Conservation (phyloP, 2,329 filamentous ascomycete species). For the Arthrobotrys megalospora region DNA sequence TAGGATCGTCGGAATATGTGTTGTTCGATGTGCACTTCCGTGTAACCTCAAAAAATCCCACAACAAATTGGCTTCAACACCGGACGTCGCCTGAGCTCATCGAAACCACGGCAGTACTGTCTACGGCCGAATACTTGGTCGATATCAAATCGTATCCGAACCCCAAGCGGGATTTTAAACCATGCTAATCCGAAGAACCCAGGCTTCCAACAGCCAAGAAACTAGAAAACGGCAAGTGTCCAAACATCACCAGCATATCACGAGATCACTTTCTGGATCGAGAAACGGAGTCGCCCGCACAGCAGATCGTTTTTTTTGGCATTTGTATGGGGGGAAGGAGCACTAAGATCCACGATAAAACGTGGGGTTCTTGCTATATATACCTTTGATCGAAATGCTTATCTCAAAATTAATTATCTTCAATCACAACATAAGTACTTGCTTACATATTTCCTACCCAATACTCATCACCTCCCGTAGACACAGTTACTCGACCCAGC, state of each 20-base stretch:
- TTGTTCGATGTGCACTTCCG: background rate
- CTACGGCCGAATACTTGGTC: background rate
- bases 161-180: background rate
- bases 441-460: too few species aligned
- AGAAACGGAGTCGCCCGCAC: slow-evolving; percentile 27
- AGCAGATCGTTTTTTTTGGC: too few species aligned
- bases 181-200: background rate
- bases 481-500: background rate
- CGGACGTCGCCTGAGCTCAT: background rate
- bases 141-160: background rate
- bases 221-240: slow-evolving; percentile 23
- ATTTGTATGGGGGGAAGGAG: too few species aligned
- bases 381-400: too few species aligned
- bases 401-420: too few species aligned
- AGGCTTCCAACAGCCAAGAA: background rate
- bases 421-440: too few species aligned
- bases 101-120: background rate
- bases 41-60: too few species aligned
- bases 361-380: background rate
- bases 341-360: background rate
- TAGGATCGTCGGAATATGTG: background rate
- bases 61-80: background rate
- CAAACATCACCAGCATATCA: slow-evolving; percentile 30
- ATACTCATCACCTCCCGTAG: background rate
- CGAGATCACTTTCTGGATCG: slow-evolving; percentile 37